These are phyloP conservation scores for Saksenaea vasiformis DNA, from an alignment of 371 early-diverging fungal species.

Conservation along the genomic window DNA sequence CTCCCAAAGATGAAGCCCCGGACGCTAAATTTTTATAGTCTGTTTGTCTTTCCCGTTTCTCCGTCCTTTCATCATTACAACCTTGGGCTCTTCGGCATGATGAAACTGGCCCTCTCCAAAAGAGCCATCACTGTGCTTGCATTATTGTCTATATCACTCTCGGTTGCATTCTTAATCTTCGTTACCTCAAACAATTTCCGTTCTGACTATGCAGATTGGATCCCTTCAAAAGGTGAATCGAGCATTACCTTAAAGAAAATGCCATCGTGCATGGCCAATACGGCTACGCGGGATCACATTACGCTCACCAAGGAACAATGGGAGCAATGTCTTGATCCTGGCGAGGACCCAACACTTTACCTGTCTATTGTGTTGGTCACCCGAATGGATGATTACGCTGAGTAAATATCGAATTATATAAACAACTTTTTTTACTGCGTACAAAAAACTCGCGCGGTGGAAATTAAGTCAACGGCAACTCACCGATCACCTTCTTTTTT, in stretches of 20 bases:
- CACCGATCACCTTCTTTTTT: background rate
- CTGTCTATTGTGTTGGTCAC: conserved; percentile 52
- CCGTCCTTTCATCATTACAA: background rate
- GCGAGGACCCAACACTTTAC: conserved; percentile 20
- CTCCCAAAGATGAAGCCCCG: background rate
- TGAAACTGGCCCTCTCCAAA: conserved; percentile 22
- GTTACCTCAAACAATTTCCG: conserved; percentile 13
- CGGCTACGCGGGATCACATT: conserved; percentile 11
- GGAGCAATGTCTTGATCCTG: conserved; percentile 31
- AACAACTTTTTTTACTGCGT: no score
- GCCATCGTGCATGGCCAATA: conserved; percentile 1
- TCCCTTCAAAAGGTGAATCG: background rate
- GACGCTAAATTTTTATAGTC: background rate
- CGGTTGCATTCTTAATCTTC: conserved; percentile 17
- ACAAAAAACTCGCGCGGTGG: no score
- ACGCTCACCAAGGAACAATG: conserved; percentile 26
- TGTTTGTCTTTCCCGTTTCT: background rate
- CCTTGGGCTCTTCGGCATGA: background rate
- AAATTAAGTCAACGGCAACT: conserved; percentile 3
- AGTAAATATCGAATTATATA: conserved; percentile 19
- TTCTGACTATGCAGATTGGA: conserved; percentile 1
- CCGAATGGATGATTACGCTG: conserved; percentile 52
- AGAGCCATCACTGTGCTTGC: conserved; percentile 19
- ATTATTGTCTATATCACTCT: conserved; percentile 12
- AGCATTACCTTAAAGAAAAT: background rate